Evolutionary conservation across 805 yeast genomes (phyloP).

Genomic region (Isabelozyma heimii): DNA sequence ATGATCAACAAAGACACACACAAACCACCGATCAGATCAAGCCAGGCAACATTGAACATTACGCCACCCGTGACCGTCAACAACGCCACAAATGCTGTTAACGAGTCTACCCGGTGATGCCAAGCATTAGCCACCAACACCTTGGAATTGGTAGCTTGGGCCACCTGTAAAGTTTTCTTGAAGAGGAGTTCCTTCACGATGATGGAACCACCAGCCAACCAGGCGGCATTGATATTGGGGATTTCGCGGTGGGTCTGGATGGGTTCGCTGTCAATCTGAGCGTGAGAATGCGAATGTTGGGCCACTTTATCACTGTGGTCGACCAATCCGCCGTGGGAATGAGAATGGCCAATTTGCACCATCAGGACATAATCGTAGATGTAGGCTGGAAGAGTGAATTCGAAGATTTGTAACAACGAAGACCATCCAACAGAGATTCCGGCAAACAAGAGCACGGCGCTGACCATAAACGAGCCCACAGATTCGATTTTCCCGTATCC

Average conservation of each 20-base stretch:
- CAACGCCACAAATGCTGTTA: slow-evolving; percentile 89
- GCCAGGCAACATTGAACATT: slow-evolving; percentile 71
- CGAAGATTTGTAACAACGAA: slow-evolving; percentile 65
- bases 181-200: slow-evolving; percentile 85
- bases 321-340: slow-evolving; percentile 39
- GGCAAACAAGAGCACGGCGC: slow-evolving; percentile 78
- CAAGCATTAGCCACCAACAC: slow-evolving; percentile 96
- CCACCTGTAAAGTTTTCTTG: slow-evolving; percentile 78
- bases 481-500: slow-evolving; percentile 95
- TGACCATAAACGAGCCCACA: slow-evolving; percentile 85
- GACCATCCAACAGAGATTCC: slow-evolving; percentile 91
- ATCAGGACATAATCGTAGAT: slow-evolving; percentile 52
- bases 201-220: slow-evolving; percentile 91
- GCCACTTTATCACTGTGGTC: slow-evolving; percentile 8
- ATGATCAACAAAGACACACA: slow-evolving; percentile 79
- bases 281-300: slow-evolving; percentile 20
- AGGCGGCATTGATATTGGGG: slow-evolving; percentile 85
- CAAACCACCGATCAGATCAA: slow-evolving; percentile 91
- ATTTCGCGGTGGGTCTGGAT: slow-evolving; percentile 32
- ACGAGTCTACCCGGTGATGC: slow-evolving; percentile 95
- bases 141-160: slow-evolving; percentile 73
- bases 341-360: slow-evolving; percentile 51
- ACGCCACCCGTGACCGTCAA: slow-evolving; percentile 85
- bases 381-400: slow-evolving; percentile 63
- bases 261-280: slow-evolving; percentile 26